Evolutionary conservation across 2,329 filamentous ascomycete species (phyloP).

Genomic region (Curvularia verruculosa): DNA sequence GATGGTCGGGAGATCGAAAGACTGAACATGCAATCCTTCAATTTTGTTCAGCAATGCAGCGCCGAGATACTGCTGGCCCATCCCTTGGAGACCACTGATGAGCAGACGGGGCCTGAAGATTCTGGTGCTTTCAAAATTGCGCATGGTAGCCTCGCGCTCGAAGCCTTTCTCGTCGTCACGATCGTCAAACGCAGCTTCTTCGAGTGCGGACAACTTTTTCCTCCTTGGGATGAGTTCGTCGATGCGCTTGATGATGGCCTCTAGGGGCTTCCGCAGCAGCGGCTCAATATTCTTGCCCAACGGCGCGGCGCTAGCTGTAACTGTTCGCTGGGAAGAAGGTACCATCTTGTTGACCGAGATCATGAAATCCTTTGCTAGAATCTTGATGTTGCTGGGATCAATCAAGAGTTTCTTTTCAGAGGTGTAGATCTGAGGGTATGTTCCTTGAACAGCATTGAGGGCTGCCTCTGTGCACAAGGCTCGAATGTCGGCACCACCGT

Average conservation of each 20-base stretch:
- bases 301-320: constrained; percentile 81
- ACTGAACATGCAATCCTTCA: constrained; percentile 92
- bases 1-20: constrained; percentile 87
- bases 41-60: constrained; percentile 87
- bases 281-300: constrained; percentile 82
- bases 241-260: constrained; percentile 70
- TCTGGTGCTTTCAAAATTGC: constrained; percentile 79
- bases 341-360: constrained; percentile 95
- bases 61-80: constrained; percentile 92
- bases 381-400: constrained; percentile 79
- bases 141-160: constrained; percentile 75
- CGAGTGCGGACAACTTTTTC: constrained; percentile 85
- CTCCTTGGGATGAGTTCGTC: constrained; percentile 81
- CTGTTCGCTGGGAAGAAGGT: constrained; percentile 89
- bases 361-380: constrained; percentile 96
- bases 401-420: constrained; percentile 90
- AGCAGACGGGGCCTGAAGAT: constrained; percentile 88
- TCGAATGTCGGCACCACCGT: constrained; percentile 92
- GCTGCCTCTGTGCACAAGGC: constrained; percentile 96
- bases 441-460: constrained; percentile 91
- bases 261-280: constrained; percentile 74
- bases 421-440: constrained; percentile 94
- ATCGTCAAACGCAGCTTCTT: constrained; percentile 93
- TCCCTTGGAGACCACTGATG: constrained; percentile 80
- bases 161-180: constrained; percentile 84